Percentiles rank a stretch among this genome's conserved stretches.
These are phyloP conservation scores for Neofusicoccum sp. DNA, from an alignment of 2,329 filamentous ascomycete genomes.

Conservation along the genomic window DNA sequence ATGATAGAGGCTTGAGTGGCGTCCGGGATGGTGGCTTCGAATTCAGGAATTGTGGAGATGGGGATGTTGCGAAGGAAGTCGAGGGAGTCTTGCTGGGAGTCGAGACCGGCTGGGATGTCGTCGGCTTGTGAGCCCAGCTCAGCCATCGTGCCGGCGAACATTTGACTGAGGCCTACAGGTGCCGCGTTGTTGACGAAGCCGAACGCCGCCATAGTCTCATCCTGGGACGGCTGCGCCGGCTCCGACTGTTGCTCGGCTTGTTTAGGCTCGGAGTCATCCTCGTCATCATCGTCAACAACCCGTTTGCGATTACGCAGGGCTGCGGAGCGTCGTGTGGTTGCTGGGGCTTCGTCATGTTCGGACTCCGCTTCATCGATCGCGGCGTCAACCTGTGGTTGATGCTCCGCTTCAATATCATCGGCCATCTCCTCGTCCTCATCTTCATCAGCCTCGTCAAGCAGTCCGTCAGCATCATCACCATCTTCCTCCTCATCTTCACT, in stretches of 20 bases:
- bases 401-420: conserved; percentile 57
- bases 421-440: conserved; percentile 28
- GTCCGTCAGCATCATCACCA: conserved; percentile 29
- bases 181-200: conserved; percentile 27
- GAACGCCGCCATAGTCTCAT: conserved; percentile 37
- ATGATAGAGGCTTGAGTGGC: conserved; percentile 60
- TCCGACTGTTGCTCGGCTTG: conserved; percentile 11
- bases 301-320: conserved; percentile 1
- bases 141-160: conserved; percentile 87
- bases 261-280: conserved; percentile 21
- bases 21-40: conserved; percentile 53
- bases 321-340: not conserved
- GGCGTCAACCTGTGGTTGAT: conserved; percentile 36
- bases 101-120: conserved; percentile 30
- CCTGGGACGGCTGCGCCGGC: conserved; percentile 23
- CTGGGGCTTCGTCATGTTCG: not conserved
- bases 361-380: not conserved
- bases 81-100: conserved; percentile 49
- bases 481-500: conserved; percentile 41
- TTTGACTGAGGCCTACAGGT: conserved; percentile 75
- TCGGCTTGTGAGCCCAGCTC: conserved; percentile 48
- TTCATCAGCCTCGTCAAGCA: conserved; percentile 42
- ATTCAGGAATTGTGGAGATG: conserved; percentile 58
- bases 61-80: conserved; percentile 51
- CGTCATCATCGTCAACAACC: conserved; percentile 30